Evolutionary conservation across 2,329 filamentous ascomycete genomes (phyloP), one percentile per base, ranked within the genome.

Genomic region (Metarhizium humberi): DNA sequence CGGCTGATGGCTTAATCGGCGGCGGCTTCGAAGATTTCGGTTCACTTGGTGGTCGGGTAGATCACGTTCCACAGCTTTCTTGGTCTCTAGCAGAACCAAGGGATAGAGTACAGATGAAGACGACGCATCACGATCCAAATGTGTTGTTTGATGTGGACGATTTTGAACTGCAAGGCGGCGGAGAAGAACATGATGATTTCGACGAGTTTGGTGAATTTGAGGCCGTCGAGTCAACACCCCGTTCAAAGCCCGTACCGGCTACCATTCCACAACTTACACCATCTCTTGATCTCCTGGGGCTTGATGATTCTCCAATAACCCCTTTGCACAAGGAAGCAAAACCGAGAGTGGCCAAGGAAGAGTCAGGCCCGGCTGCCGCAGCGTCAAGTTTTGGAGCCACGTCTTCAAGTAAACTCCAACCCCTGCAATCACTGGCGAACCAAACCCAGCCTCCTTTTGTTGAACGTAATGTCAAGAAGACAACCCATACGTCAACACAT

Each of bases 111-210:
- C 67, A 58, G 50, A 58, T 61, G 29, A 67, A 60, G 53, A 40
- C 63, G 7, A 51, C 57, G 8, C 57, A 66, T 13, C 58, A 65
- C 1, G 70, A 81, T 47, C 68, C 78, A 2, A 79, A 82, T 59
- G 78, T 89, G 3, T 71, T 89, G 3, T 89, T 89, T 65, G 85
- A 89, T 67, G 85, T 80, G 40, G 78, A 80, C 46, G 77, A 82
- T 51, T 79, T 78, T 59, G 76, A 75, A 53, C 64, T 73, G 14
- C 66, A 73, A 38, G 66, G 63, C 2, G 67, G 64, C 5, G 71
- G 71, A 11, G 73, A 71, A 6, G 70, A 72, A n/a, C 65, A 71
- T 7, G 69, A 79, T 25, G 77, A 78, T 50, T 79, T 79, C 36
- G 78, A 82, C 38, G 64, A 67, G 36, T 84, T 84, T 70, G 83